A percentile compares a stretch with the other conserved stretches of the same genome.
phyloP scores from a whole-genome alignment of 192 early-diverging fungal genomes.

The Umbelopsis vinacea region DNA sequence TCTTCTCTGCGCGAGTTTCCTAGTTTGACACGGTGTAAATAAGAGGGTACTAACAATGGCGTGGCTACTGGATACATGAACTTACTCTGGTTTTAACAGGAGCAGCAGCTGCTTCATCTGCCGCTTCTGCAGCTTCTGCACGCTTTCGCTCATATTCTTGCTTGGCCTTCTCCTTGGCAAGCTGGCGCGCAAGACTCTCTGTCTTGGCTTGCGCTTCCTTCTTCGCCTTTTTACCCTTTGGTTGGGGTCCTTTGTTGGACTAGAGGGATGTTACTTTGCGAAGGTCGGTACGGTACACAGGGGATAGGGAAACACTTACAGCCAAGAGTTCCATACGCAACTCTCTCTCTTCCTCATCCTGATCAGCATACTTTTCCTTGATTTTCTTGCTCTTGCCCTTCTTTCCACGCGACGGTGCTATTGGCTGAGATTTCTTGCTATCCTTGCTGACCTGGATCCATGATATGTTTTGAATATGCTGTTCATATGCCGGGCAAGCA shows the following conservation, averaged over 20 bases:
- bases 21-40: neutral
- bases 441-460: neutral
- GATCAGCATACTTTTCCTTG: slow-evolving; percentile 93
- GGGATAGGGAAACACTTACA: slow-evolving; percentile 39
- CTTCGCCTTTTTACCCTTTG: slow-evolving; percentile 76
- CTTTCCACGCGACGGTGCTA: slow-evolving; percentile 73
- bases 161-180: slow-evolving; percentile 21
- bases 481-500: neutral
- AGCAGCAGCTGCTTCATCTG: neutral
- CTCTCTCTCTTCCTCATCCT: slow-evolving; percentile 91
- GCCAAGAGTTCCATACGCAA: slow-evolving; percentile 82
- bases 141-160: slow-evolving; percentile 26
- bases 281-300: no score
- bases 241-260: slow-evolving; percentile 70
- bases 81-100: neutral
- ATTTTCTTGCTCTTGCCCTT: slow-evolving; percentile 89
- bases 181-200: slow-evolving; percentile 32
- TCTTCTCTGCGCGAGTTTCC: neutral
- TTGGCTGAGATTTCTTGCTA: slow-evolving; percentile 14
- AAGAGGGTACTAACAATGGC: no score
- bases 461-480: neutral
- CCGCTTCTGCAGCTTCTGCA: slow-evolving; percentile 7
- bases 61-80: no score
- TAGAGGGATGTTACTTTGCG: slow-evolving; percentile 27
- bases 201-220: slow-evolving; percentile 56